Conservation (phyloP, 2,329 filamentous ascomycete genomes). For the Sporothrix inflata region DNA sequence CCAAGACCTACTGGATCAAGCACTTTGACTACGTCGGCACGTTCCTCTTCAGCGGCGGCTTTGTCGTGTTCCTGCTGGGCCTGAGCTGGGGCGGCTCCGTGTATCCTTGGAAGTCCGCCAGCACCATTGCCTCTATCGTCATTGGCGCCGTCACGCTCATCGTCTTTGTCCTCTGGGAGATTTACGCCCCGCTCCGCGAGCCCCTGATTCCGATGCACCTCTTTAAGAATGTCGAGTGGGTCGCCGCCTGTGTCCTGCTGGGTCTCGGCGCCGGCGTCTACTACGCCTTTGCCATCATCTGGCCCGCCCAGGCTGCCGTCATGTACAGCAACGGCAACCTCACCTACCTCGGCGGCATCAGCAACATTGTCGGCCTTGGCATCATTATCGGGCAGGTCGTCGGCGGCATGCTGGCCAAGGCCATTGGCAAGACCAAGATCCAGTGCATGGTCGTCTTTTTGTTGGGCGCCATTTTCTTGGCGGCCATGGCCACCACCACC, state of each 20-base stretch:
- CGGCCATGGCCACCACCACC: conserved; percentile 38
- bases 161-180: background rate
- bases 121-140: conserved; percentile 39
- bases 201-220: conserved; percentile 45
- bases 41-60: conserved; percentile 39
- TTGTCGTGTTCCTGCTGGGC: conserved; percentile 41
- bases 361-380: conserved; percentile 38
- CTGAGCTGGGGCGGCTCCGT: conserved; percentile 41
- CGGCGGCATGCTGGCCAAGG: conserved; percentile 37
- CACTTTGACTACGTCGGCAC: conserved; percentile 43
- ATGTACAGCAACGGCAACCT: conserved; percentile 38
- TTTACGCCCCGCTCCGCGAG: conserved; percentile 39
- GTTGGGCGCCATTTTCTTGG: conserved; percentile 41
- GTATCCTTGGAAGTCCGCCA: conserved; percentile 41
- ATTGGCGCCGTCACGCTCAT: background rate
- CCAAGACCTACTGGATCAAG: conserved; percentile 37
- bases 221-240: conserved; percentile 43
- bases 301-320: conserved; percentile 43
- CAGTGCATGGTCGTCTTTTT: conserved; percentile 40
- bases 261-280: conserved; percentile 44
- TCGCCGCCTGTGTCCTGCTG: conserved; percentile 39
- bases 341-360: conserved; percentile 36
- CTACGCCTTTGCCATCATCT: conserved; percentile 46
- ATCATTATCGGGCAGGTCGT: conserved; percentile 38
- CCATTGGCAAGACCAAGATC: conserved; percentile 40